Conservation (phyloP, 306 rosid genomes). For the Dalbergia oliveri region DNA sequence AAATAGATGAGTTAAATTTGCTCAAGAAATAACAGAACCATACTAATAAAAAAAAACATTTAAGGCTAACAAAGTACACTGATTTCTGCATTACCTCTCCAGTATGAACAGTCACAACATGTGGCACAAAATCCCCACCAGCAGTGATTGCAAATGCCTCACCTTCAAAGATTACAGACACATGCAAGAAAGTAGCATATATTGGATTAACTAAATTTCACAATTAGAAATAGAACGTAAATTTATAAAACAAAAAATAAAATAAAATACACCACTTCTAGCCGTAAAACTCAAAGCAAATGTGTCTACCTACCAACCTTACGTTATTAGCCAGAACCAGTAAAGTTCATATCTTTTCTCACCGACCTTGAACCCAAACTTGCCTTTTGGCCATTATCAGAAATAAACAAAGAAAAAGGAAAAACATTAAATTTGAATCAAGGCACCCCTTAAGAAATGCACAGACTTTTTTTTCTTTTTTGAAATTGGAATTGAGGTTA, state of each 20-base stretch:
- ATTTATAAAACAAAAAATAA: neutral
- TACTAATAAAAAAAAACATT: slow-evolving; percentile 13
- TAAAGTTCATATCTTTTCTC: slow-evolving; percentile 44
- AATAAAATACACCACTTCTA: neutral
- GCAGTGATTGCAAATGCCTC: slow-evolving; percentile 64
- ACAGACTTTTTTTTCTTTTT: too few species aligned
- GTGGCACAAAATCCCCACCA: slow-evolving; percentile 76
- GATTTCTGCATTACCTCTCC: slow-evolving; percentile 72
- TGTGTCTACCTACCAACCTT: slow-evolving; percentile 6
- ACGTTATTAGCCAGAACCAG: slow-evolving; percentile 27
- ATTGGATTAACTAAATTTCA: slow-evolving; percentile 22
- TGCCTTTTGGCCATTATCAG: slow-evolving; percentile 16
- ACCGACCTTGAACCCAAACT: slow-evolving; percentile 41
- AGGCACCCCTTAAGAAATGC: slow-evolving; percentile 4
- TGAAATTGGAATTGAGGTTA: neutral
- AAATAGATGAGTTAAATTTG: slow-evolving; percentile 35
- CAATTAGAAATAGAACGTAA: slow-evolving; percentile 3
- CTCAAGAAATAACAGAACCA: neutral
- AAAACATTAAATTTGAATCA: slow-evolving; percentile 8
- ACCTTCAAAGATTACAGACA: slow-evolving; percentile 60
- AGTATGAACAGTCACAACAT: slow-evolving; percentile 67
- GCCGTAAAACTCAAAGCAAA: neutral
- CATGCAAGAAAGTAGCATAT: neutral
- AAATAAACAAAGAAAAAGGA: neutral
- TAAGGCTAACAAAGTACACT: neutral